Percentiles rank a stretch among this genome's conserved stretches.
Evolutionary conservation across 768 basidiomycete species (phyloP).

Genomic region (Tylopilus cervinicoccineus): DNA sequence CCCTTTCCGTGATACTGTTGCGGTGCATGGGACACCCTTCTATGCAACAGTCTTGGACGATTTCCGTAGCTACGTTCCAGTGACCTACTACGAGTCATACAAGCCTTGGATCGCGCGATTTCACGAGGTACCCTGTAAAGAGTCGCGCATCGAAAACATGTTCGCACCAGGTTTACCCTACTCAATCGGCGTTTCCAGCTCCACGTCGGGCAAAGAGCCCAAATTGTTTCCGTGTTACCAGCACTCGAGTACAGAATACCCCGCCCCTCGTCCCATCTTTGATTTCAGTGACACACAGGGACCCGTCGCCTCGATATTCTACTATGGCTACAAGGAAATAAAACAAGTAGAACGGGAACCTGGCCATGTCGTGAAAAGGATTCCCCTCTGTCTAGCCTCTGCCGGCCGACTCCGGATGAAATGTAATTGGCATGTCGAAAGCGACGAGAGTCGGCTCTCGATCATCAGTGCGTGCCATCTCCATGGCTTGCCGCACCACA

Average conservation of each 20-base stretch:
- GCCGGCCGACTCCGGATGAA: slow-evolving; percentile 2
- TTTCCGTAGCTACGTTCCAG: slow-evolving; percentile 12
- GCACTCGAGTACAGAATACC: not conserved
- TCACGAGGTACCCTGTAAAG: slow-evolving; percentile 5
- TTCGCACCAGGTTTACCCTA: slow-evolving; percentile 14
- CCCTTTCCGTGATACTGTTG: slow-evolving; percentile 2
- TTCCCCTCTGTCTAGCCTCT: slow-evolving; percentile 2
- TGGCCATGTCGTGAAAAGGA: not conserved
- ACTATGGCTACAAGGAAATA: slow-evolving; percentile 1
- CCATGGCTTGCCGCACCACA: too few relatives aligned
- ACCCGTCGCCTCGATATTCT: slow-evolving; percentile 1
- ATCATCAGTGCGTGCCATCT: not conserved
- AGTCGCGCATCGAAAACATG: slow-evolving; percentile 9
- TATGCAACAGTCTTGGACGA: not conserved
- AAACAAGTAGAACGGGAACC: slow-evolving; percentile 1
- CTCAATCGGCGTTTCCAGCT: slow-evolving; percentile 11
- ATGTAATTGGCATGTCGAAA: slow-evolving; percentile 6
- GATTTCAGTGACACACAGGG: not conserved
- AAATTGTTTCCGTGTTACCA: slow-evolving; percentile 10
- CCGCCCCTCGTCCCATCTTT: not conserved
- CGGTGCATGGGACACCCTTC: not conserved
- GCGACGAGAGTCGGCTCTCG: slow-evolving; percentile 10
- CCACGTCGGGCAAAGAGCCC: slow-evolving; percentile 10
- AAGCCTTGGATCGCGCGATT: slow-evolving; percentile 11
- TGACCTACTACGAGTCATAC: slow-evolving; percentile 10